A percentile compares a stretch with the other conserved stretches of the same genome.
Evolutionary conservation across 192 early-diverging fungal species (phyloP).

Genomic region (Entomortierella beljakovae): DNA sequence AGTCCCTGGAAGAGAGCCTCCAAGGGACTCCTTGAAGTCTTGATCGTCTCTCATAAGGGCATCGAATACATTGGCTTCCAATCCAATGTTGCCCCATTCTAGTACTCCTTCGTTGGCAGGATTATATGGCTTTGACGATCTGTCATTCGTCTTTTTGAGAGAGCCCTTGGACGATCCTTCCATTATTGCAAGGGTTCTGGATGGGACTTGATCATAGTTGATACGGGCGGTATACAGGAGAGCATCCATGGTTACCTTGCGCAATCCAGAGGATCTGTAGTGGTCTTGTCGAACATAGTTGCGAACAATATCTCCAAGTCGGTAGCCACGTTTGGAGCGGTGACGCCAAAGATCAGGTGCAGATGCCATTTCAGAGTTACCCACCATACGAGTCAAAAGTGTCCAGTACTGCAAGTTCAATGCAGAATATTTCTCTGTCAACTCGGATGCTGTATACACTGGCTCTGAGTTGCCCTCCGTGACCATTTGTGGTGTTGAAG

Average conservation of each 20-base stretch:
- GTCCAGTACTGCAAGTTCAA: slow-evolving; percentile 72
- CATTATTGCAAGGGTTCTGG: slow-evolving; percentile 19
- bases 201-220: slow-evolving; percentile 51
- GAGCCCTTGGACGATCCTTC: slow-evolving; percentile 5
- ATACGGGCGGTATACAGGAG: slow-evolving; percentile 62
- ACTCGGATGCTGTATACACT: slow-evolving; percentile 25
- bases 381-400: slow-evolving; percentile 61
- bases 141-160: no score
- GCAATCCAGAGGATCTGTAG: slow-evolving; percentile 24
- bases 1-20: slow-evolving; percentile 35
- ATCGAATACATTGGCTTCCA: slow-evolving; percentile 48
- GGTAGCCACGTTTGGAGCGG: slow-evolving; percentile 57
- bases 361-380: slow-evolving; percentile 60
- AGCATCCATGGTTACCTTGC: slow-evolving; percentile 57
- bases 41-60: slow-evolving; percentile 35
- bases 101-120: slow-evolving; percentile 29
- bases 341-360: slow-evolving; percentile 67
- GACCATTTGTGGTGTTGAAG: slow-evolving; percentile 43
- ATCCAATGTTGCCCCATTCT: slow-evolving; percentile 41
- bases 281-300: slow-evolving; percentile 55
- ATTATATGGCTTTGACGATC: slow-evolving; percentile 16
- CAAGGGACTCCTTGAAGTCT: slow-evolving; percentile 43
- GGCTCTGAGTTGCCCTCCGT: slow-evolving; percentile 36
- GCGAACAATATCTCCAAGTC: slow-evolving; percentile 58
- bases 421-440: slow-evolving; percentile 54